Evolutionary conservation across 1,284 basidiomycete genomes (phyloP), one percentile per base, ranked within the genome.

Genomic region (Tylopilus sp.): DNA sequence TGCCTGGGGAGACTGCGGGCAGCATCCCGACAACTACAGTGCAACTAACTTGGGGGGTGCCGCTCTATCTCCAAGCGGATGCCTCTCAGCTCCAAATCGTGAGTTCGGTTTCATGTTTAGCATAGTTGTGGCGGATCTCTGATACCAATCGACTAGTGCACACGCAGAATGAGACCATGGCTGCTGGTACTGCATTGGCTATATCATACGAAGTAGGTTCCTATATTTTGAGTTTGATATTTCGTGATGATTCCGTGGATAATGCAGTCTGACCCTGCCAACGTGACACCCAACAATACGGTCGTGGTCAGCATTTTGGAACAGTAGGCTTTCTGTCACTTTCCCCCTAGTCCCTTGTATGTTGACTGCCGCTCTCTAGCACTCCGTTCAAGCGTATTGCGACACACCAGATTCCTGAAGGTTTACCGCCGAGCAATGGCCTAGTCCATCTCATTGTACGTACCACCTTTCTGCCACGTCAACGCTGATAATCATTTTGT

Each of bases 391-490:
- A 29, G 12, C 72, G 62, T n/a, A 0, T 18, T 0, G 3, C 10
- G 19, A 32, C 15, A 5, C 73, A 71, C 29, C 4, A 54, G 0
- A 24, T 74, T 26, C 70, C 70, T 15, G 0, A 16, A 19, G 59
- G 60, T 3, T 6, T 72, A 56, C 68, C 70, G 58, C 67, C 63
- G 16, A 6, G 19, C 0, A 24, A 0, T 0, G 61, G 59, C 13
- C 12, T 49, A 13, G 12, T 72, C 71, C 13, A 18, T 26, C 4
- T 59, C 7, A 0, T 10, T 18, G 70, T 72, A 63, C 57, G 70
- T 49, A 12, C 13, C 24, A 13, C 12, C n/a, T 13, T 49, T 49
- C 47, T 24, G n/a, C 6, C n/a, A n/a, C 19, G 33, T 38, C 32
- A 39, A 0, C 6, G 18, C 22, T 69, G 33, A 71, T 62, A 19